A percentile compares a stretch with the other conserved stretches of the same genome.
Evolutionary conservation across 208 protist genomes (phyloP).

Genomic region (Porcisia hertigi): DNA sequence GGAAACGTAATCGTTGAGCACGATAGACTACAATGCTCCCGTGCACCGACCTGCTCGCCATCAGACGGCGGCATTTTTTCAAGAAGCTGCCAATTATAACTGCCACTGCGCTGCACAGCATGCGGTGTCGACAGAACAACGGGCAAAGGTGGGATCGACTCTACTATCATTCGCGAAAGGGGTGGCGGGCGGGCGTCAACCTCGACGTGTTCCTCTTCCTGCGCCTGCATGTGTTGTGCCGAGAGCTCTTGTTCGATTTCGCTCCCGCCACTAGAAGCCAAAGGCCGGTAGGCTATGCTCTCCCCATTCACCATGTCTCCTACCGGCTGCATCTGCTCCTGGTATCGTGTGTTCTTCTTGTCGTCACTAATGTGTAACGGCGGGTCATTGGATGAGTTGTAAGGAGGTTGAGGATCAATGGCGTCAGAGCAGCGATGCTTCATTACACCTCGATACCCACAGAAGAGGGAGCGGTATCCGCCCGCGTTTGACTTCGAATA

Average conservation of each 20-base stretch:
- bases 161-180: too few relatives aligned
- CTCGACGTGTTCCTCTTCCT: background rate
- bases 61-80: background rate
- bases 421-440: background rate
- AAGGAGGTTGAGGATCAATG: background rate
- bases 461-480: background rate
- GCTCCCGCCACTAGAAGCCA: background rate
- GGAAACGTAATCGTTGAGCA: background rate
- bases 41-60: background rate
- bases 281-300: background rate
- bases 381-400: background rate
- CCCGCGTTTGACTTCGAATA: background rate
- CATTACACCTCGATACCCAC: background rate
- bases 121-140: background rate
- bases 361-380: background rate
- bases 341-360: background rate
- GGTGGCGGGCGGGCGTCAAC: background rate
- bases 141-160: background rate
- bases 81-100: background rate
- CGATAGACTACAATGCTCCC: background rate
- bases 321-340: background rate
- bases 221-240: background rate
- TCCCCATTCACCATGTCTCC: background rate
- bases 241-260: background rate
- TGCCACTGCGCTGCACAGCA: background rate